Evolutionary conservation across 345 rosid species (phyloP), one percentile per base, ranked within the genome.

Genomic region (Dimocarpus longan): DNA sequence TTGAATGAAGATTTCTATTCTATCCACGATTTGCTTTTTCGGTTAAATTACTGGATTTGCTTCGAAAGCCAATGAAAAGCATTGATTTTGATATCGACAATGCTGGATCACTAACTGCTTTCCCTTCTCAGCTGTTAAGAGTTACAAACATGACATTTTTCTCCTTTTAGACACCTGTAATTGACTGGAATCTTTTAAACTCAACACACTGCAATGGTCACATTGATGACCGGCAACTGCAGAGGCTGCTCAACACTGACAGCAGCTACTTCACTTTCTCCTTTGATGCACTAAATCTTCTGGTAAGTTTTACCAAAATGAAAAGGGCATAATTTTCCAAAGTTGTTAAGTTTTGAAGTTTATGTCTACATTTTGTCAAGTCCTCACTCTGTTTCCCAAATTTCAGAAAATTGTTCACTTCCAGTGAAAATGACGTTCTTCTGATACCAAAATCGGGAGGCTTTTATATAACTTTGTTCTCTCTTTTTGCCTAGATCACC

Each of bases 231-330:
- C 15, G 68, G 40, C 43, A 21, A 12, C 65, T 66, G 12, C 39
- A 12, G 59, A 54, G 39, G 21, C 54, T 60, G 76, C 68, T 60
- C 76, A 40, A 62, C 54, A 60, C 5, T 50, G 54, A 48, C 60
- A 40, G 64, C 71, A 28, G 71, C 37, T 65, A 48, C 28, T 46
- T 62, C 37, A 15, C 24, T 12, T 3, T 40, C 54, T 73, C 16
- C 8, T 72, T 57, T 39, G 66, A 60, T 32, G 37, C 37, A 32
- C 37, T 32, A 32, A 32, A 2, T 32, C 37, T 32, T 32, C 37
- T 32, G 37, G 37, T 32, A 32, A 32, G 37, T 32, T 32, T 32
- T 32, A 1, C 37, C 37, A 32, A 32, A 32, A 32, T 32, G 37
- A 32, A 32, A 32, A 32, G 37, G 4, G 37, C 37, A 32, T 32